Percentiles rank a stretch among this genome's conserved stretches.
Evolutionary conservation across 179 eudicot species (phyloP).

Genomic region (Vitellaria paradoxa): DNA sequence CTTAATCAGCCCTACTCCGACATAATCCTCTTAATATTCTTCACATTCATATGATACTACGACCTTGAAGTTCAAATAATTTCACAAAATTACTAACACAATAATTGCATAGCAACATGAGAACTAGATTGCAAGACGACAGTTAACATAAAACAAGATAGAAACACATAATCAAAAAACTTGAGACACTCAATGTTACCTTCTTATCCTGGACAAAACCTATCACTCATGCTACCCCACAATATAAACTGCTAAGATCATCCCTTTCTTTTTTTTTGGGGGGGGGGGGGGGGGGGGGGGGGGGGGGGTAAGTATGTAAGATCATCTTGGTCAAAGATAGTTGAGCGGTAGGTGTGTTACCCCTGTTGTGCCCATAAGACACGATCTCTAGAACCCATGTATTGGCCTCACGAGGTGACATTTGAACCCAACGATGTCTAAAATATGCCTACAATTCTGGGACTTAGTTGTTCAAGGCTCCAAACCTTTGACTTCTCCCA

Average conservation of each 20-base stretch:
- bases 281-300: no score
- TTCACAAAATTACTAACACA: not conserved
- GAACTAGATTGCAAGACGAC: not conserved
- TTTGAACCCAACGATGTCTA: no score
- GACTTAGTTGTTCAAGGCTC: no score
- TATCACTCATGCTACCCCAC: not conserved
- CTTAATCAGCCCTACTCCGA: not conserved
- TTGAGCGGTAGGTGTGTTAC: no score
- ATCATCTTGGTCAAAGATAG: no score
- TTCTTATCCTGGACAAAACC: not conserved
- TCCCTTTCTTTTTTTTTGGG: no score
- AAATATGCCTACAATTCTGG: no score
- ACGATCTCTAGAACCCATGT: not conserved
- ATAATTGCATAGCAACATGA: not conserved
- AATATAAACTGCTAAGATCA: no score
- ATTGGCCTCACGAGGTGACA: no score
- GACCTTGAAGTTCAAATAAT: not conserved
- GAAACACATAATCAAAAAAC: not conserved
- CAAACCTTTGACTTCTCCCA: no score
- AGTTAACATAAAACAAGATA: not conserved
- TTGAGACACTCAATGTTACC: not conserved
- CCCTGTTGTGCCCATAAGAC: not conserved
- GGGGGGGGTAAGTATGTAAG: no score
- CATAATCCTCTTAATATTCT: not conserved
- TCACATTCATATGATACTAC: not conserved